Conservation (phyloP, 176 grass and related monocot genomes). For the Carex parvula region DNA sequence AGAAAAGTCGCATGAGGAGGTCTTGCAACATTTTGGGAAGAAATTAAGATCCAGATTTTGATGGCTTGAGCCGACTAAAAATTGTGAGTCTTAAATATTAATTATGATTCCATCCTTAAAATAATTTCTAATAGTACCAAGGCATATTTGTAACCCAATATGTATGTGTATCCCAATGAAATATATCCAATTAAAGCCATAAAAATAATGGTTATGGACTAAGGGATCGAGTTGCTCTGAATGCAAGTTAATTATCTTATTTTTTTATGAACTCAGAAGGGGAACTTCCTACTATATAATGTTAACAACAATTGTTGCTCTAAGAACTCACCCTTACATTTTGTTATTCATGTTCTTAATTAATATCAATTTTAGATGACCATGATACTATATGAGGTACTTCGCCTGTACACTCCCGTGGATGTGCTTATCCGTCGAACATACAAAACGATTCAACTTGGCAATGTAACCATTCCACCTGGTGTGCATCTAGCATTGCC, state of each 20-base stretch:
- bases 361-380: conserved; percentile 37
- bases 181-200: background rate
- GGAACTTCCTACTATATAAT: background rate
- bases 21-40: conserved; percentile 54
- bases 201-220: background rate
- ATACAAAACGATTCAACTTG: conserved; percentile 48
- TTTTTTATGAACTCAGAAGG: background rate
- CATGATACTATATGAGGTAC: conserved; percentile 70
- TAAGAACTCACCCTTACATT: background rate
- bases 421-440: conserved; percentile 27
- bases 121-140: background rate
- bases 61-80: conserved; percentile 53
- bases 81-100: conserved; percentile 24
- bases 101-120: too few relatives aligned
- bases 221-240: conserved; percentile 18
- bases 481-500: conserved; percentile 50
- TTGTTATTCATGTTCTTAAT: background rate
- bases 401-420: conserved; percentile 50
- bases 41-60: conserved; percentile 36
- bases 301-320: background rate
- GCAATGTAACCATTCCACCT: conserved; percentile 43
- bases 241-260: background rate
- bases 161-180: background rate
- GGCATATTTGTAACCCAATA: background rate
- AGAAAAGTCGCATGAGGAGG: conserved; percentile 61